Evolutionary conservation across 1,139 yeast genomes (phyloP).

Genomic region (Taphrina pruni): DNA sequence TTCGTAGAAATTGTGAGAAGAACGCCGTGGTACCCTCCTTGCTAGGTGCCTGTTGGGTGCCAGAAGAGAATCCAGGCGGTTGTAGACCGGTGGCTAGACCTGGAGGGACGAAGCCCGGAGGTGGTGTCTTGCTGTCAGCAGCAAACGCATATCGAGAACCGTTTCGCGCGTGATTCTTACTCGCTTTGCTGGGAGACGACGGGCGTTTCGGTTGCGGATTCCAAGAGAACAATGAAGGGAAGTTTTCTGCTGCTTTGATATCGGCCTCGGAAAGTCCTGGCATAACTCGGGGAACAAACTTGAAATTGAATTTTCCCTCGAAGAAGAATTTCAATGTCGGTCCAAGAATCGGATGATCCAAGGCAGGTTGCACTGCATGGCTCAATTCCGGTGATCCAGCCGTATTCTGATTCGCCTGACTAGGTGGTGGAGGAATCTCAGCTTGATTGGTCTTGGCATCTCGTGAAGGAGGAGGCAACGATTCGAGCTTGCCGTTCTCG

Average conservation of each 20-base stretch:
- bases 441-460: neutral
- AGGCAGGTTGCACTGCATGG: constrained; percentile 21
- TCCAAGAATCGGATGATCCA: constrained; percentile 28
- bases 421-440: constrained; percentile 38
- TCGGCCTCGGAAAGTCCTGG: constrained; percentile 36
- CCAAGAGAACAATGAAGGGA: constrained; percentile 29
- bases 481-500: constrained; percentile 24
- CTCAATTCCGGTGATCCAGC: constrained; percentile 21
- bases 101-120: constrained; percentile 39
- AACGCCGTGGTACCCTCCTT: constrained; percentile 26
- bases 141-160: constrained; percentile 39
- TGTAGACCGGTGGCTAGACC: constrained; percentile 32
- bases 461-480: constrained; percentile 23
- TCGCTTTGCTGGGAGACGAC: constrained; percentile 31
- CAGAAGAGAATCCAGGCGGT: constrained; percentile 32
- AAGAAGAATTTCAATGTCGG: constrained; percentile 19
- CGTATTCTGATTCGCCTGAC: constrained; percentile 26
- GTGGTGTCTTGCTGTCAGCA: constrained; percentile 29
- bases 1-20: constrained; percentile 21
- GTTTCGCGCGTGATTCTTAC: constrained; percentile 24
- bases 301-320: constrained; percentile 21
- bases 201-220: constrained; percentile 27
- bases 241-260: constrained; percentile 29
- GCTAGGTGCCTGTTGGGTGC: neutral
- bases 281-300: constrained; percentile 22